Percentiles rank a stretch among this genome's conserved stretches.
Evolutionary conservation across 1,139 yeast genomes (phyloP).

Genomic region (Sugiyamaella paludigena): DNA sequence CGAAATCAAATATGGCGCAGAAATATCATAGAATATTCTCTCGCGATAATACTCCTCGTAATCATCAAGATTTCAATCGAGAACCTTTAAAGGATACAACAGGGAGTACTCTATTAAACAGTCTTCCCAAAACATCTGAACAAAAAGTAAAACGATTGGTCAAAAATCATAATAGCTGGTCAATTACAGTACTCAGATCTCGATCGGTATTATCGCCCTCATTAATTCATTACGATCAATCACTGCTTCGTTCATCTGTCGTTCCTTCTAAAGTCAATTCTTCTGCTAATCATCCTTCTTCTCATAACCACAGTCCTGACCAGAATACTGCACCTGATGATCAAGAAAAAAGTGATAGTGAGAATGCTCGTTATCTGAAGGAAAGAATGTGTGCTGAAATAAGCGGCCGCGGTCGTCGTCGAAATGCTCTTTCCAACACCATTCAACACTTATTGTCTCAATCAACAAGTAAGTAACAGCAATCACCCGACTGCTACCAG

Average conservation of each 20-base stretch:
- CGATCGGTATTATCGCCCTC: neutral
- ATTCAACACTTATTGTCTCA: conserved; percentile 2
- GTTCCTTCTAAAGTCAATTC: neutral
- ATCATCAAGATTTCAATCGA: neutral
- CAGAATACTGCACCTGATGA: neutral
- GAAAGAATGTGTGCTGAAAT: conserved; percentile 9
- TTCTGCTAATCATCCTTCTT: neutral
- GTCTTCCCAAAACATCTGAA: neutral
- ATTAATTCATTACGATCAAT: too few species aligned
- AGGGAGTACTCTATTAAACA: neutral
- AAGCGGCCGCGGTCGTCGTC: conserved; percentile 9
- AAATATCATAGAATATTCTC: conserved; percentile 9
- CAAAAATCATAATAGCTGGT: conserved; percentile 4
- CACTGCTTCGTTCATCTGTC: neutral
- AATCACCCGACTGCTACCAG: too few species aligned
- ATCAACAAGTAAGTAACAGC: conserved; percentile 9
- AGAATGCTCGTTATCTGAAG: conserved; percentile 1
- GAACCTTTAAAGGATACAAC: conserved; percentile 2
- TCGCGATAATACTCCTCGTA: neutral
- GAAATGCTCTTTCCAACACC: neutral
- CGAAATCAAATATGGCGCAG: neutral
- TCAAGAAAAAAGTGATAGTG: neutral
- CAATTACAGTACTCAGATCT: conserved; percentile 1
- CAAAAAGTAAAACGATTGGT: neutral
- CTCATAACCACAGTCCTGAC: neutral